Base-by-base conservation (phyloP, 345 rosid genomes). In the Syzygium aqueum region DNA sequence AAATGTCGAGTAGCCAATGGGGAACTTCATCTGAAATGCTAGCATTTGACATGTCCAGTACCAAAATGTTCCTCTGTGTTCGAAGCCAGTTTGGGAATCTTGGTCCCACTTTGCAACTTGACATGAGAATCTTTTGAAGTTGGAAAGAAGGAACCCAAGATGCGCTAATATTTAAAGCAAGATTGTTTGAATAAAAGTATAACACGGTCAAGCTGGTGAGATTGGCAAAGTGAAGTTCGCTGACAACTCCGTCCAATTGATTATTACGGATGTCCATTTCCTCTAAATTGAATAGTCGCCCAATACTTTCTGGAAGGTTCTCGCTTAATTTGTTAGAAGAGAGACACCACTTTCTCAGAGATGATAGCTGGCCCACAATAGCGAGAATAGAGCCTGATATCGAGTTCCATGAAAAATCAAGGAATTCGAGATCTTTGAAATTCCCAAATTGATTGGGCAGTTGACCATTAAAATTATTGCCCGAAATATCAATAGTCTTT, bases 151-250 rank as follows among this genome's bases (percentile, higher is more conserved):
- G 77, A 28, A 63, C 40, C 77, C 77, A 63, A 63, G 77, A 63
- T 15, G 77, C 0, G 1, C 77, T 63, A 28, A 28, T n/a, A 28
- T 63, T 28, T 63, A 63, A n/a, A 7, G 2, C 77, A 3, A 63
- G 21, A 11, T 14, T 1, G 0, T 63, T 63, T 5, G 0, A 15
- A 63, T 28, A 3, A 63, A 28, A 15, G 4, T 15, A 3, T 5
- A 63, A 28, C 77, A 15, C 0, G 3, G 21, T 63, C 77, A 63
- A 63, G 40, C 77, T 28, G 3, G 77, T 63, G 21, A 63, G 77
- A 63, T 14, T 63, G 4, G 77, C 77, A 63, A 63, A 63, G 77
- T 28, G 77, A 63, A 14, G 77, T 28, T 63, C 77, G 1, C 0
- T 15, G 0, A 63, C 40, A 3, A 28, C 37, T 63, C 77, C 40